Evolutionary conservation across 805 yeast species (phyloP), one percentile per base, ranked within the genome.

Genomic region (Pachysolen tannophilus): DNA sequence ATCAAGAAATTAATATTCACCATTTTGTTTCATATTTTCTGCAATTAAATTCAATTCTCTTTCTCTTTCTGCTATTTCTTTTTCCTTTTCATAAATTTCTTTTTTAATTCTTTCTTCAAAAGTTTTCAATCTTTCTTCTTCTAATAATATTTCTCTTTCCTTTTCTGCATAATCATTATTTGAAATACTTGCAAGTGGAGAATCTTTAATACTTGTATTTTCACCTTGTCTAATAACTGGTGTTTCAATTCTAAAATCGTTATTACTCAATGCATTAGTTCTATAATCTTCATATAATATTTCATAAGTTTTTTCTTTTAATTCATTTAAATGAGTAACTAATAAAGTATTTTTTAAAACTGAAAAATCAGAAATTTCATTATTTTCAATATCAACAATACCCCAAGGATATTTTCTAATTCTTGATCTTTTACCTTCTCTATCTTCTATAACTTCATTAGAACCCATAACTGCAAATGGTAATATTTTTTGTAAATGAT

Each of bases 31-130:
- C 13, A 23, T 11, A 11, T 23, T 23, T 24, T 37, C 40, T 30
- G 33, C 95, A 46, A 86, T 82, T 45, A 82, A 90, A 48, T 76
- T 78, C 53, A 86, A 69, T 56, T 87, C 95, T 49, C 76, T 73
- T 58, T 87, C 97, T 52, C 95, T 75, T 45, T 78, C 82, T 53
- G 82, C 68, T 42, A 87, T 71, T 58, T 87, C 96, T 50, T 79
- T 78, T 47, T 92, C 71, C 65, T 87, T 84, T 55, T 70, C 68
- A 52, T 82, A 65, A 54, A 87, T 67, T 57, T 86, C 95, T 52
- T 80, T 83, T 60, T 87, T 95, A 18, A 87, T 94, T 48, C 92
- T 69, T 58, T 80, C 86, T 61, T 87, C 96, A 55, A 83, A 84
- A 29, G 84, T 82, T 50, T 71, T 78, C 52, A 87, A 69, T 60